Evolutionary conservation across 805 yeast genomes (phyloP).

Genomic region (Scheffersomyces ergatensis): DNA sequence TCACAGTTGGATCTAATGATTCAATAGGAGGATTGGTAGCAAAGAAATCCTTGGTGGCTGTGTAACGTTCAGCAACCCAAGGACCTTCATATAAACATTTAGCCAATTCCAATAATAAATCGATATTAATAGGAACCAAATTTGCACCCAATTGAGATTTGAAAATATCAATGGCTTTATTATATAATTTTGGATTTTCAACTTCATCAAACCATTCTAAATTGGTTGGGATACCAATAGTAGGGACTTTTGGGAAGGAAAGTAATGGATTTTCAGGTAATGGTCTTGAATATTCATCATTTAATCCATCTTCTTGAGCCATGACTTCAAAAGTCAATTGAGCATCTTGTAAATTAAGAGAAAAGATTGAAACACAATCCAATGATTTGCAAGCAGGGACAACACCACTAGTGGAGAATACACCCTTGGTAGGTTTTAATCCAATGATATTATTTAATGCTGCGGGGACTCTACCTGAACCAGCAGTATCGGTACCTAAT

Average conservation of each 20-base stretch:
- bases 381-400: conserved; percentile 96
- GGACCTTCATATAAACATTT: conserved; percentile 92
- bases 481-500: conserved; percentile 96
- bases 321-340: conserved; percentile 69
- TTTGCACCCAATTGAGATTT: conserved; percentile 46
- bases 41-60: conserved; percentile 74
- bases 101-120: conserved; percentile 77
- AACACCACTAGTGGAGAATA: conserved; percentile 84
- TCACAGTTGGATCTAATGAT: conserved; percentile 82
- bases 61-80: conserved; percentile 97
- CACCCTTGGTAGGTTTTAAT: conserved; percentile 88
- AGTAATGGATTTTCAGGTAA: conserved; percentile 66
- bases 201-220: conserved; percentile 79
- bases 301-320: conserved; percentile 64
- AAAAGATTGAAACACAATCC: conserved; percentile 87
- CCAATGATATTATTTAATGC: conserved; percentile 90
- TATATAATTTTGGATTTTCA: conserved; percentile 70
- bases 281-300: conserved; percentile 78
- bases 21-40: conserved; percentile 66
- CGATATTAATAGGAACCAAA: conserved; percentile 64
- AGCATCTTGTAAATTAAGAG: conserved; percentile 78
- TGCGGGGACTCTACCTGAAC: conserved; percentile 97
- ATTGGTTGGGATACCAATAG: conserved; percentile 72
- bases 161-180: conserved; percentile 51
- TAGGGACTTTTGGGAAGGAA: conserved; percentile 57